Conservation (phyloP, 305 asterid species). For the Galium porrigens region DNA sequence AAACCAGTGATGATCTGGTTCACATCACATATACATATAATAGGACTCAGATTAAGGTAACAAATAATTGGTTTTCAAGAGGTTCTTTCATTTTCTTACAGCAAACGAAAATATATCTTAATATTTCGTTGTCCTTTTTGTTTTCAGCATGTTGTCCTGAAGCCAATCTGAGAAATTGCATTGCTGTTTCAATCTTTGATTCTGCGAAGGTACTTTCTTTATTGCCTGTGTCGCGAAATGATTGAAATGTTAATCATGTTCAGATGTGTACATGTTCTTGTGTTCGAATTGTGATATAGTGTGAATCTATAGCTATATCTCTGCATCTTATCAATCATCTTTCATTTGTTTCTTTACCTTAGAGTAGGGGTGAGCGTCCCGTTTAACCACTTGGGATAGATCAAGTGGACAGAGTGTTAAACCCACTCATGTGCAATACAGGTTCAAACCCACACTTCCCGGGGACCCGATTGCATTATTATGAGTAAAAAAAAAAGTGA, state of each 20-base stretch:
- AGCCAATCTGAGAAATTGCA: constrained; percentile 26
- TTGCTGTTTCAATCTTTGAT: neutral
- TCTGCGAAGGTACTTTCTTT: neutral
- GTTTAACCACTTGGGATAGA: too few species aligned
- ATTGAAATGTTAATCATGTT: neutral
- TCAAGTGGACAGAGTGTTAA: too few species aligned
- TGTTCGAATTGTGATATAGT: neutral
- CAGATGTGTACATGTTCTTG: neutral
- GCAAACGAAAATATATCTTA: neutral
- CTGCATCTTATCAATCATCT: too few species aligned
- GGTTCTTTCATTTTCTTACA: neutral
- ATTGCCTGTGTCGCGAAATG: neutral
- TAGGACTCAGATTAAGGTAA: constrained; percentile 77
- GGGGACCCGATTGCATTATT: too few species aligned
- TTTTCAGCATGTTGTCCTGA: constrained; percentile 61
- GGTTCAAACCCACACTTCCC: too few species aligned
- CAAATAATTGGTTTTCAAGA: neutral
- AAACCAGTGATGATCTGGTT: constrained; percentile 55
- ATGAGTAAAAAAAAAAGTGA: too few species aligned
- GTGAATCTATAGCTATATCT: too few species aligned
- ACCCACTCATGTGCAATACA: too few species aligned
- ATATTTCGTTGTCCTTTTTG: constrained; percentile 4
- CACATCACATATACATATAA: constrained; percentile 80
- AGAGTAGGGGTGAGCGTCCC: too few species aligned
- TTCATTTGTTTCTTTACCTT: too few species aligned